Evolutionary conservation across 192 early-diverging fungal genomes (phyloP), one percentile per base, ranked within the genome.

Genomic region (Podila clonocystis): DNA sequence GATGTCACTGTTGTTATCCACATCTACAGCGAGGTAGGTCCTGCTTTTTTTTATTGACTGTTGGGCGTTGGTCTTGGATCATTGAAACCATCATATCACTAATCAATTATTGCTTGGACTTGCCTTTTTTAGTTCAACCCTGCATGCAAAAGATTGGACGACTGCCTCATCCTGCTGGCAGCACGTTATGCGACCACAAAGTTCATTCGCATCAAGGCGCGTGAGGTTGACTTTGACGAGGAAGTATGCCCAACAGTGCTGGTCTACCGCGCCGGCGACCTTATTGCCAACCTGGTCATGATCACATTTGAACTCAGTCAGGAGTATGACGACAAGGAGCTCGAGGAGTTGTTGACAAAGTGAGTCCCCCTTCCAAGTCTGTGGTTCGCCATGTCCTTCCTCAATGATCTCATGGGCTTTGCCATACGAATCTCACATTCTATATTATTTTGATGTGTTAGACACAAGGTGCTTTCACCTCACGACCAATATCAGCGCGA

Each of bases 231-330:
- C 17, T 90, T 90, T 72, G 89, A 90, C 65, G 73, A 87, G 17
- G 83, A 87, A 8, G 89, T 84, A 24, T 87, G 85, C 36, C 87
- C 89, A 26, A 86, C 89, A 19, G 78, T 90, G 5, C 68, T 90
- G n/a, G 87, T 66, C 20, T 90, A 90, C 70, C 80, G 86, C 38
- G 82, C 84, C 55, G 87, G 87, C 5, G 64, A 82, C 3, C 67
- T 90, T 3, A 83, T 90, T 15, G 82, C 87, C 49, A 90, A 90
- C 57, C 67, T 90, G 9, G 87, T 90, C 48, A 82, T 87, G 75
- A 69, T 90, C 48, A 78, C 82, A 17, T 85, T 88, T 34, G 73
- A 87, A 48, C 75, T 86, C 3, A 82, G 82, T 15, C 63, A 79
- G 11, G 52, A 82, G 5, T 87, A 76, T 69, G 76, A 83, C 73